A percentile compares a stretch with the other conserved stretches of the same genome.
phyloP scores from a whole-genome alignment of 2,329 filamentous ascomycete genomes.

The Dactylellina leptospora region DNA sequence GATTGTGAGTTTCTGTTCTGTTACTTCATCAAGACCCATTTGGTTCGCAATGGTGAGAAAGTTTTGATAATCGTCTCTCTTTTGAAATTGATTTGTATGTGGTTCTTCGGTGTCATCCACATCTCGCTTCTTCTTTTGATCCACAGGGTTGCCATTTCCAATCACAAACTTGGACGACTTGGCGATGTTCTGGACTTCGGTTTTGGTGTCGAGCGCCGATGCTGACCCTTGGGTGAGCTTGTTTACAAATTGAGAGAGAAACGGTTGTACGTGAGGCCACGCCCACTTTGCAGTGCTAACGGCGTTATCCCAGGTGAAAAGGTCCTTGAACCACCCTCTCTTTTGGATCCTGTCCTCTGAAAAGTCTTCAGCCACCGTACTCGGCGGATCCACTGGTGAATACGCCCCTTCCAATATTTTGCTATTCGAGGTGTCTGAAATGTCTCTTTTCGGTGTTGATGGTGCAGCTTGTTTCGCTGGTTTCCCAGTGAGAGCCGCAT shows the following conservation, averaged over 20 bases:
- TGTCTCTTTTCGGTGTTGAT: background rate
- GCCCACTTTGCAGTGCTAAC: constrained; percentile 19
- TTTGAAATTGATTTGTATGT: constrained; percentile 9
- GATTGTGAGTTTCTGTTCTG: constrained; percentile 34
- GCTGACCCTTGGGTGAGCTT: constrained; percentile 30
- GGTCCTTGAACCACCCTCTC: constrained; percentile 21
- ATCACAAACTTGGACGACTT: constrained; percentile 25
- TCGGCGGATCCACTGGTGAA: background rate
- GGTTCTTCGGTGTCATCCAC: constrained; percentile 8
- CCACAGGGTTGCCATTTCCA: constrained; percentile 39
- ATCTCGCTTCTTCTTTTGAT: constrained; percentile 47
- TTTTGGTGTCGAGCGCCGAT: constrained; percentile 20
- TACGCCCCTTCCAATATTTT: background rate
- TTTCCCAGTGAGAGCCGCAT: constrained; percentile 12
- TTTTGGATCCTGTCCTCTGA: constrained; percentile 12
- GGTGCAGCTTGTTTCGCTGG: background rate
- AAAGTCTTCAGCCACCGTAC: background rate
- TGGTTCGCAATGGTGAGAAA: constrained; percentile 36
- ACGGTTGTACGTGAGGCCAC: constrained; percentile 35
- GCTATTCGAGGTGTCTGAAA: background rate
- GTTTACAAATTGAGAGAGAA: constrained; percentile 44
- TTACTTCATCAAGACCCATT: constrained; percentile 44
- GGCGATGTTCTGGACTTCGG: constrained; percentile 10
- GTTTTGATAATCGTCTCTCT: constrained; percentile 20
- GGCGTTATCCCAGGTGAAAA: constrained; percentile 24